Evolutionary conservation across 2,329 filamentous ascomycete genomes (phyloP).

Genomic region (Aspergillus hiratsukae): DNA sequence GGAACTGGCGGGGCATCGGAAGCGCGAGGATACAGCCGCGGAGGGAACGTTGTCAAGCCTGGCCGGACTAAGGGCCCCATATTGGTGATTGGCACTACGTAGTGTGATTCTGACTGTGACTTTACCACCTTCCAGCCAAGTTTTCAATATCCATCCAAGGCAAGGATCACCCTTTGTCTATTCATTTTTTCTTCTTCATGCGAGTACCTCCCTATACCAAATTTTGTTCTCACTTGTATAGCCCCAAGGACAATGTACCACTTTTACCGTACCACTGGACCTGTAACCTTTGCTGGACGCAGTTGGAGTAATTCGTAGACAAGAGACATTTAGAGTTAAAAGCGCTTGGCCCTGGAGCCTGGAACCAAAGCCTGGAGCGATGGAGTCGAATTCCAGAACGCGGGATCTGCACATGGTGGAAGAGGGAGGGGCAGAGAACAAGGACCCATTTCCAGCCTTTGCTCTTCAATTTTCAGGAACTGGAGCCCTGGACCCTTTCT

Average conservation of each 20-base stretch:
- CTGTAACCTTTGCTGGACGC: not conserved
- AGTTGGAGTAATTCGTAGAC: not conserved
- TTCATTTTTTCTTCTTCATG: not conserved
- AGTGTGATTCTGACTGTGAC: not conserved
- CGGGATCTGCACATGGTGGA: not conserved
- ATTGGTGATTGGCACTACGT: slow-evolving; percentile 32
- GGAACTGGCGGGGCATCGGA: slow-evolving; percentile 58
- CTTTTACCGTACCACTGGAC: not conserved
- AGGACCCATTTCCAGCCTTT: not conserved
- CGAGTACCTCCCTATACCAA: not conserved
- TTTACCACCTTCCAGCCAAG: too few species aligned
- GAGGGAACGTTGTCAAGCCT: slow-evolving; percentile 43
- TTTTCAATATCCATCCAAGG: not conserved
- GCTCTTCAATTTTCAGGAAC: not conserved
- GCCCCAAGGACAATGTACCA: not conserved
- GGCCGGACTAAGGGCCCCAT: slow-evolving; percentile 43
- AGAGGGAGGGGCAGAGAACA: not conserved
- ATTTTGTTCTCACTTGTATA: not conserved
- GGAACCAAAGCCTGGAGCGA: not conserved
- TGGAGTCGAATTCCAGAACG: not conserved
- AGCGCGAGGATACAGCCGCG: slow-evolving; percentile 41
- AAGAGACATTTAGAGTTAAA: not conserved
- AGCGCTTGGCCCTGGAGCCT: not conserved
- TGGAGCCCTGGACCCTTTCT: not conserved
- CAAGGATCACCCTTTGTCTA: not conserved